Evolutionary conservation across 1,284 basidiomycete genomes (phyloP).

Genomic region (Cryptococcus sp.): DNA sequence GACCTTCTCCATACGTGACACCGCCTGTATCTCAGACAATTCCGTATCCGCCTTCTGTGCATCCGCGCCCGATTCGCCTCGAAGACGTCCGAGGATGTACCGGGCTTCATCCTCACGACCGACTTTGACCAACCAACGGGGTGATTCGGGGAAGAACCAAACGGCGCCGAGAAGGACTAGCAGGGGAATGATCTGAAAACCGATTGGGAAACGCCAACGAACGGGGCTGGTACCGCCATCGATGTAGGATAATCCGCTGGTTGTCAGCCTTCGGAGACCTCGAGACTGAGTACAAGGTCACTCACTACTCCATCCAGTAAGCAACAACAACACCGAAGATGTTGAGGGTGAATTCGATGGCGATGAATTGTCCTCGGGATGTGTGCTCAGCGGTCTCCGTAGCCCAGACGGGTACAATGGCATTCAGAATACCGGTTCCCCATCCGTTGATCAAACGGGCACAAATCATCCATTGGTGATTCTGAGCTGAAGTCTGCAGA

Average conservation of each 20-base stretch:
- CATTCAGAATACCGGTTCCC: conserved; percentile 20
- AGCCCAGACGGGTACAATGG: conserved; percentile 34
- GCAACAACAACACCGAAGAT: conserved; percentile 26
- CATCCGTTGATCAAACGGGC: conserved; percentile 32
- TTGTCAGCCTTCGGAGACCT: neutral
- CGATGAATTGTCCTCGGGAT: conserved; percentile 16
- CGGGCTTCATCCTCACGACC: conserved; percentile 33
- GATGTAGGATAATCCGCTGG: conserved; percentile 7
- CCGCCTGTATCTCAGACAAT: conserved; percentile 7
- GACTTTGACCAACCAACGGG: conserved; percentile 30
- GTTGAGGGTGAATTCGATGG: conserved; percentile 15
- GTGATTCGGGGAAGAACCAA: conserved; percentile 28
- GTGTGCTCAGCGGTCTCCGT: conserved; percentile 32
- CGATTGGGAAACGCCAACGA: conserved; percentile 14
- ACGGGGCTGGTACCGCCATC: conserved; percentile 3
- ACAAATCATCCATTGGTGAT: conserved; percentile 19
- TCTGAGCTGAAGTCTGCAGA: conserved; percentile 24
- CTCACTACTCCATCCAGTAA: conserved; percentile 15
- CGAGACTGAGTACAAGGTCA: neutral
- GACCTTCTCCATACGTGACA: conserved; percentile 1
- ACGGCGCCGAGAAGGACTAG: conserved; percentile 17
- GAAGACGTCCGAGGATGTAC: conserved; percentile 16
- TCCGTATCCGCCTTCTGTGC: conserved; percentile 4
- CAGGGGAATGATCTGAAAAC: conserved; percentile 20
- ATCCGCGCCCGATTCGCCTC: conserved; percentile 2